Conservation (phyloP, 768 basidiomycete species). For the Cystobasidium tubakii region DNA sequence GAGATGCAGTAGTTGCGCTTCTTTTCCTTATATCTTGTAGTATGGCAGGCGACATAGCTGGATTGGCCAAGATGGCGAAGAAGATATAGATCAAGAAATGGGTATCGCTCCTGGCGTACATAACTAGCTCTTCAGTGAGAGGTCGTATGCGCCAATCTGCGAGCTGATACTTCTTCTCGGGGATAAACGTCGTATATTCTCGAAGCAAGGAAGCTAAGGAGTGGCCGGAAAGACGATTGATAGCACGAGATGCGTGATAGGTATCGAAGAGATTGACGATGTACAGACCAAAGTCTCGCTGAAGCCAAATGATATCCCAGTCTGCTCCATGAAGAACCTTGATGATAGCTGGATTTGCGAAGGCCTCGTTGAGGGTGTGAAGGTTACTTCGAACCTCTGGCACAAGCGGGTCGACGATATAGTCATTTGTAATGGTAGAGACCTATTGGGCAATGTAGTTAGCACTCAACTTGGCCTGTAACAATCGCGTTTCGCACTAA, state of each 20-base stretch:
- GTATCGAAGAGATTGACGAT: conserved; percentile 97
- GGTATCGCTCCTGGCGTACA: conserved; percentile 91
- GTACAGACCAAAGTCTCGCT: conserved; percentile 89
- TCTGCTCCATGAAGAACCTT: conserved; percentile 95
- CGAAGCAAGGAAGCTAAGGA: conserved; percentile 76
- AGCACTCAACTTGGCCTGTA: no score
- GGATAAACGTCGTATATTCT: conserved; percentile 79
- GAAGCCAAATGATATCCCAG: conserved; percentile 90
- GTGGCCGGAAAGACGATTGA: conserved; percentile 59
- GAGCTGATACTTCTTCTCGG: conserved; percentile 92
- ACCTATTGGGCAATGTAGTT: no score
- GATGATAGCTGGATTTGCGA: conserved; percentile 74
- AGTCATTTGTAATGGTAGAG: conserved; percentile 69
- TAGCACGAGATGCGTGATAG: conserved; percentile 80
- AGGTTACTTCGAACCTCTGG: conserved; percentile 63
- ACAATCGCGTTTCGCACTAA: no score
- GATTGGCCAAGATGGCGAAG: conserved; percentile 78
- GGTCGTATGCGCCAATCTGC: conserved; percentile 98
- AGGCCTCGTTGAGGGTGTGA: conserved; percentile 69
- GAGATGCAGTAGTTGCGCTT: conserved; percentile 29
- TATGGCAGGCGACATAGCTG: conserved; percentile 47
- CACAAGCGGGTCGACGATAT: conserved; percentile 72
- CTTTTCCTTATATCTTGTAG: background rate
- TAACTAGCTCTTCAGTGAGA: conserved; percentile 76
- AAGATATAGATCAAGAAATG: conserved; percentile 91